A percentile compares a stretch with the other conserved stretches of the same genome.
Conservation (phyloP, 2,329 filamentous ascomycete species). For the Fusarium hostae region DNA sequence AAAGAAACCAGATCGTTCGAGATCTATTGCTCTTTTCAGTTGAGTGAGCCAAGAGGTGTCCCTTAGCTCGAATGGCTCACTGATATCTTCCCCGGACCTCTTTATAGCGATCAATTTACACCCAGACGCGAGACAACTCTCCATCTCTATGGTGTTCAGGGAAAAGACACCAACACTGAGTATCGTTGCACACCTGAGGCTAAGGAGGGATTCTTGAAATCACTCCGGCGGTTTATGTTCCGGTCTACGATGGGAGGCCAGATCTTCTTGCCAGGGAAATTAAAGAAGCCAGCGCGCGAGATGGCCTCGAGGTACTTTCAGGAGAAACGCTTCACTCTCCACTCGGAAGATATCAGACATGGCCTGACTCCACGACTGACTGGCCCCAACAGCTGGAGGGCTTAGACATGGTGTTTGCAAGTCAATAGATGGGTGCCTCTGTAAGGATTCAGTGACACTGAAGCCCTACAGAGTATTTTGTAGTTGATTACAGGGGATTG, state of each 20-base stretch:
- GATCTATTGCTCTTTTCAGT: neutral
- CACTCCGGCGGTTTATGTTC: neutral
- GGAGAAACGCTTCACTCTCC: neutral
- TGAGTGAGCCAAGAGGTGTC: neutral
- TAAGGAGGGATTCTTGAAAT: neutral
- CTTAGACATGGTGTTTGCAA: neutral
- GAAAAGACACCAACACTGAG: neutral
- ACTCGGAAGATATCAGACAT: neutral
- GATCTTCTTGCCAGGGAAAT: neutral
- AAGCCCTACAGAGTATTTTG: neutral
- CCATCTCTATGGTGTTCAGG: neutral
- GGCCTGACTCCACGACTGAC: neutral
- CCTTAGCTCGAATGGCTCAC: neutral
- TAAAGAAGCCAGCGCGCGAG: neutral
- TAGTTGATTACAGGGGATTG: neutral
- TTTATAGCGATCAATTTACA: neutral
- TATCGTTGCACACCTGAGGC: neutral
- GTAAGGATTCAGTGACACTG: too few relatives aligned
- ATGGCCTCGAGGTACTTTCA: too few relatives aligned
- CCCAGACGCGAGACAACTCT: neutral
- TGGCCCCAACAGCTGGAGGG: neutral
- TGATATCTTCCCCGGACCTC: neutral
- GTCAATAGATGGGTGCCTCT: too few relatives aligned
- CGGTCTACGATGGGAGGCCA: too few relatives aligned
- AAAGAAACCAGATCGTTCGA: neutral